Evolutionary conservation across 805 yeast species (phyloP), one percentile per base, ranked within the genome.

Genomic region (Candida coquimbonensis): DNA sequence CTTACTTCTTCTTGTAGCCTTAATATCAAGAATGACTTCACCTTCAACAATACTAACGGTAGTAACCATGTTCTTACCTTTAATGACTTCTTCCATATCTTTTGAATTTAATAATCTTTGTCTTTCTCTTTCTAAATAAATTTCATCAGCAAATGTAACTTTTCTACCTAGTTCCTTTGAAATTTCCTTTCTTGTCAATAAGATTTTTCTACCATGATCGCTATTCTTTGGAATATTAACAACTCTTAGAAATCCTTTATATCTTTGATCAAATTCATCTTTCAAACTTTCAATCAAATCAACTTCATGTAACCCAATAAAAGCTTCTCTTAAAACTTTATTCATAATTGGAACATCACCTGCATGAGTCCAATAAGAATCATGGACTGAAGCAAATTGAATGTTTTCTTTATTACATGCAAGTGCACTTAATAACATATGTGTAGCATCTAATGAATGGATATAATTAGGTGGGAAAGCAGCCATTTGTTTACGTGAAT

Each of bases 311-410:
- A 91, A 69, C 43, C 74, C 68, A 50, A 93, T 83, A 62, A 91
- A 91, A 48, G 86, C 81, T 34, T 84, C 81, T 59, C 99, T 76
- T 52, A 93, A 68, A 39, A 76, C 68, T 13, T 55, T 57, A 63
- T 81, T 87, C 93, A 91, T 82, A 4, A 59, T 60, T 49, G 81
- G 82, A 37, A 91, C 80, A 61, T 87, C 91, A 42, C 78, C 69
- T 1, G 99, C 97, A 62, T 93, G 98, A 0, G 98, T 89, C 99
- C 99, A 91, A 63, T 87, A 91, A 0, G 98, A 91, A 63, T 91
- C 99, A 65, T 91, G 99, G 24, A 91, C 99, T 0, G 98, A 81
- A 0, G 98, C 96, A 72, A 93, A 91, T 12, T 80, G 70, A 42
- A 93, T 65, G 0, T 77, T 79, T 2, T 61, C 60, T 37, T 80